Evolutionary conservation across 2,329 filamentous ascomycete genomes (phyloP), one percentile per base, ranked within the genome.

Genomic region (Trichoderma sp.): DNA sequence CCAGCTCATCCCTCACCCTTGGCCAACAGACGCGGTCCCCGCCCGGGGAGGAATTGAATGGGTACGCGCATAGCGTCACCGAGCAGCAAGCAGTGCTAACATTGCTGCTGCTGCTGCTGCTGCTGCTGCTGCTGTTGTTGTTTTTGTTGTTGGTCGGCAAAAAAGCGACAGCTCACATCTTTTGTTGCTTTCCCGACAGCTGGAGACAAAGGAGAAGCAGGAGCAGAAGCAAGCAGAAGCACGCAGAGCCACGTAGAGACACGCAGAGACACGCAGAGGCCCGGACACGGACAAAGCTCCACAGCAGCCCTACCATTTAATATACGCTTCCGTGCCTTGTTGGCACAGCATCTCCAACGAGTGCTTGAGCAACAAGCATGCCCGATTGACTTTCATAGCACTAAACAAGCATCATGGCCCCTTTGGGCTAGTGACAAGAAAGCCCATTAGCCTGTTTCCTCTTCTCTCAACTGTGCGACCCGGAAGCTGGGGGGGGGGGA

Each of bases 401-500:
- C 50, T 34, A 15, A 22, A 27, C 42, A 54, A 39, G 48, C 25
- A 42, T 54, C 48, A 19, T 37, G 35, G 7, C 53, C 27, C 27
- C 29, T 58, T 52, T 22, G 53, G 53, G 39, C 64, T 50, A 66
- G 54, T 15, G n/a, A 22, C 22, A 27, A 25, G 13, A 13, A 64
- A 29, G 50, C 50, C 50, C 50, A 29, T 54, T 63, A 63, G 56
- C 57, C 58, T 57, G 59, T 58, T 64, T 29, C 50, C 59, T 64
- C 66, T 64, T 68, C 15, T 58, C 66, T 58, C 59, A 42, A 50
- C 10, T 50, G 53, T 29, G 37, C 52, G 39, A 57, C 53, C 59
- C 59, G 52, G 59, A 50, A 64, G 52, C 50, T 64, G 50, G 65
- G n/a, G n/a, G n/a, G n/a, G n/a, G n/a, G n/a, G 65, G 66, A 68